Conservation (phyloP, 495 filamentous ascomycete genomes). For the Xylaria telfairii region DNA sequence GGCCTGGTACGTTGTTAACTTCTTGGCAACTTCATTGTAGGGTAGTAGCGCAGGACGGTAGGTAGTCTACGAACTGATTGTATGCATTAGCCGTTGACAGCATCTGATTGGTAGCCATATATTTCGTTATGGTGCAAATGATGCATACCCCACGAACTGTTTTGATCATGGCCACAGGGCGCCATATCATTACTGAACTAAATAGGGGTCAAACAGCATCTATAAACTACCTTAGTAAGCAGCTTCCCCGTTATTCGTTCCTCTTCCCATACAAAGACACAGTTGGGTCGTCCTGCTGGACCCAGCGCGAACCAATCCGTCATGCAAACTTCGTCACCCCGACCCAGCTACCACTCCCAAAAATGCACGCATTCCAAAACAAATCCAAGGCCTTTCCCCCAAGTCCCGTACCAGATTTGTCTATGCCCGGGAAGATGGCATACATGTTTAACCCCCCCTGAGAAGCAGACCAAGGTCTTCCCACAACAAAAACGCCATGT, state of each 20-base stretch:
- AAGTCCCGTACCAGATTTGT: constrained; percentile 21
- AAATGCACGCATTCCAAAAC: constrained; percentile 27
- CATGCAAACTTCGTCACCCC: constrained; percentile 19
- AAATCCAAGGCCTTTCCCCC: constrained; percentile 22
- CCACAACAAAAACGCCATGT: constrained; percentile 25
- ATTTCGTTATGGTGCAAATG: not conserved
- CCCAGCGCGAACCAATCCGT: constrained; percentile 13
- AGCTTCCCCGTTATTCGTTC: constrained; percentile 17
- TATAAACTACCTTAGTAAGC: not conserved
- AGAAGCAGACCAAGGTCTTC: constrained; percentile 6
- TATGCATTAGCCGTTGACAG: not conserved
- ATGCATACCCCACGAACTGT: not conserved
- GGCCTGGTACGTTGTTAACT: not conserved
- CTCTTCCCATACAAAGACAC: constrained; percentile 2
- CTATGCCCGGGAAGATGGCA: constrained; percentile 10
- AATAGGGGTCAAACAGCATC: not conserved
- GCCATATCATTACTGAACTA: constrained; percentile 25
- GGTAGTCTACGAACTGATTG: not conserved
- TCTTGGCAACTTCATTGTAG: not conserved
- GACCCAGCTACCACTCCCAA: constrained; percentile 27
- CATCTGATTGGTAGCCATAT: not conserved
- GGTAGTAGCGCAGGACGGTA: not conserved
- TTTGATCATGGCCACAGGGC: not conserved
- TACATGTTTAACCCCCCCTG: constrained; percentile 7
- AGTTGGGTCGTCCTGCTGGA: not conserved